Evolutionary conservation across 2,329 filamentous ascomycete genomes (phyloP), one percentile per base, ranked within the genome.

Genomic region (Ceratocystis lukuohia): DNA sequence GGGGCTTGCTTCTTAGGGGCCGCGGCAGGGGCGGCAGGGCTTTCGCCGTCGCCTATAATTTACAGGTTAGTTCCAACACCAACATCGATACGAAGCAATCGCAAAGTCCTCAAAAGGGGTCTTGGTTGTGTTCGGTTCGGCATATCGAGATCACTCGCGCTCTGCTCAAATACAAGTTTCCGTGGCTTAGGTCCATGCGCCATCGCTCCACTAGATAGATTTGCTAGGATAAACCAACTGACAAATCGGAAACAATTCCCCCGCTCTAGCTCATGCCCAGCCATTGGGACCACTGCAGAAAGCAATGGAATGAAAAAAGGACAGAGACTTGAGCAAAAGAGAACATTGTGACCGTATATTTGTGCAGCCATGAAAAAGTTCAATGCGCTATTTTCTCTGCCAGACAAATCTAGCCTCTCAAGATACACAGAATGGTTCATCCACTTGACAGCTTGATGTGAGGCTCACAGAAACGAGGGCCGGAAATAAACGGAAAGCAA

Each of bases 1-100:
- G 96, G 91, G 76, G 94, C 84, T 76, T 89, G 88, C 85, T 91
- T 94, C 74, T 89, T 86, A 74, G 91, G 87, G 74, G 87, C 85
- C 79, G 86, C 86, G 79, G 93, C 90, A 48, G 61, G 44, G 50
- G 66, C 41, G 62, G 63, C 63, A 53, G 66, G 66, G 53, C 62
- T 53, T 44, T 68, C 66, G 66, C 66, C 61, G 61, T 66, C 62
- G 64, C 66, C 68, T 65, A 45, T 45, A 15, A 41, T n/a, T 57
- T 67, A 22, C 1, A 22, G 22, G 22, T 44, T 65, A 63, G 65
- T 67, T 64, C 65, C 66, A 48, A 46, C 3, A 8, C 28, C 10
- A 41, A 41, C 37, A 41, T 41, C 37, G 37, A 41, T 4, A 41
- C 10, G 10, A 41, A 41, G 37, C 37, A 41, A 41, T 41, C 10